phyloP scores from a whole-genome alignment of 2,329 filamentous ascomycete species.

The Chaetomiaceae sp. region DNA sequence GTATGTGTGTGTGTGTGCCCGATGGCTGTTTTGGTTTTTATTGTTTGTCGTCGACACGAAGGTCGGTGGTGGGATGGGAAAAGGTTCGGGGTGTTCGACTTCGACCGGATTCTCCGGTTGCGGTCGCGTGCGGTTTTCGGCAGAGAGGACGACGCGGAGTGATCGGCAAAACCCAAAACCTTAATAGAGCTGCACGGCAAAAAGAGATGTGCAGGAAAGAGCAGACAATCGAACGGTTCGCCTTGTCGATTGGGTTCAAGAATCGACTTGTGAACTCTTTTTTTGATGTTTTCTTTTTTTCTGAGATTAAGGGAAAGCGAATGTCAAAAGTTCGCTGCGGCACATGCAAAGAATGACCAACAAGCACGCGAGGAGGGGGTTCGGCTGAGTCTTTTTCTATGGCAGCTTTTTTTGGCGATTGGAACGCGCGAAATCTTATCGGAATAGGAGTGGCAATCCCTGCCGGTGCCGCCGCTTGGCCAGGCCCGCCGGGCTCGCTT shows the following conservation, averaged over 20 bases:
- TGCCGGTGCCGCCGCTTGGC: too few species aligned
- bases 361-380: background rate
- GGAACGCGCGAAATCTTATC: conserved; percentile 22
- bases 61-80: too few species aligned
- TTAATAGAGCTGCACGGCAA: background rate
- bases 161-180: conserved; percentile 2
- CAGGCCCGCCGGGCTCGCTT: conserved; percentile 5
- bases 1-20: background rate
- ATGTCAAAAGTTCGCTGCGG: conserved; percentile 10
- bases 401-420: conserved; percentile 10
- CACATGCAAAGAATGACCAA: conserved; percentile 16
- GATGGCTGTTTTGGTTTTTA: background rate
- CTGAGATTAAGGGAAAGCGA: background rate
- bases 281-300: background rate
- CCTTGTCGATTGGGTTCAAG: conserved; percentile 16
- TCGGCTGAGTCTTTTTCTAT: conserved; percentile 19
- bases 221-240: conserved; percentile 22
- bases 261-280: background rate
- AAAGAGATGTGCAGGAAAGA: background rate
- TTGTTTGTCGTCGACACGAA: too few species aligned
- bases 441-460: conserved; percentile 13
- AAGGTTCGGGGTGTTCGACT: too few species aligned
- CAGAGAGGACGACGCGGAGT: background rate
- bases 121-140: conserved; percentile 15
- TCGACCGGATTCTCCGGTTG: conserved; percentile 17